These are phyloP conservation scores for Podospora pseudopauciseta DNA, from an alignment of 495 filamentous ascomycete species.

Conservation along the genomic window DNA sequence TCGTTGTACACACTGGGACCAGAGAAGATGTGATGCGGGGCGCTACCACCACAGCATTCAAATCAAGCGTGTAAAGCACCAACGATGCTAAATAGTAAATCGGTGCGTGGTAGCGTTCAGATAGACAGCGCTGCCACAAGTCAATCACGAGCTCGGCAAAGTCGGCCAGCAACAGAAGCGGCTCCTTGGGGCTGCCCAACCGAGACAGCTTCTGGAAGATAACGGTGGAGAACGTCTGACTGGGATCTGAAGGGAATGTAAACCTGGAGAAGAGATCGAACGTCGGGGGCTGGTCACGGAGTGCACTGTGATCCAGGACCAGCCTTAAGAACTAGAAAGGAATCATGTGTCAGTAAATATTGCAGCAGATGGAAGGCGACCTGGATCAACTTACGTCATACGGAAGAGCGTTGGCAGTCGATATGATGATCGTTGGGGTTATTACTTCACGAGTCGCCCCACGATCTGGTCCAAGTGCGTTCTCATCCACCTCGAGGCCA, in stretches of 20 bases:
- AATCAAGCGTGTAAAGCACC: conserved; percentile 35
- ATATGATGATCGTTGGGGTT: background rate
- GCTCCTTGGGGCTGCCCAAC: conserved; percentile 34
- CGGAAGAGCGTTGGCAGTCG: background rate
- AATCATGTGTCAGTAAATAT: conserved; percentile 29
- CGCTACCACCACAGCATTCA: conserved; percentile 39
- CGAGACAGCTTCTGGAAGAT: conserved; percentile 42
- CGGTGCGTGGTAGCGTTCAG: conserved; percentile 41
- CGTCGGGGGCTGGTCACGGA: conserved; percentile 34
- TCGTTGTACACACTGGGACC: conserved; percentile 39
- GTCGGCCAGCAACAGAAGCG: conserved; percentile 39
- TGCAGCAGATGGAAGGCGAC: conserved; percentile 25
- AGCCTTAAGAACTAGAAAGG: conserved; percentile 38
- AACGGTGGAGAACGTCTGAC: conserved; percentile 40
- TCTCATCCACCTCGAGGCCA: conserved; percentile 44
- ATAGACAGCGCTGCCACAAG: conserved; percentile 43
- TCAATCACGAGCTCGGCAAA: conserved; percentile 44
- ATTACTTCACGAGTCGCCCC: background rate
- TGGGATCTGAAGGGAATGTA: conserved; percentile 39
- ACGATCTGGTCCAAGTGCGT: conserved; percentile 9
- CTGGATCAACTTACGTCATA: background rate
- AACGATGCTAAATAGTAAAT: conserved; percentile 44
- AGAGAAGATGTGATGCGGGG: conserved; percentile 42
- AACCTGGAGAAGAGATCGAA: conserved; percentile 44
- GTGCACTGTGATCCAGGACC: conserved; percentile 41